Conservation (phyloP, 164 flowering plant genomes). For the Macadamia tetraphylla region DNA sequence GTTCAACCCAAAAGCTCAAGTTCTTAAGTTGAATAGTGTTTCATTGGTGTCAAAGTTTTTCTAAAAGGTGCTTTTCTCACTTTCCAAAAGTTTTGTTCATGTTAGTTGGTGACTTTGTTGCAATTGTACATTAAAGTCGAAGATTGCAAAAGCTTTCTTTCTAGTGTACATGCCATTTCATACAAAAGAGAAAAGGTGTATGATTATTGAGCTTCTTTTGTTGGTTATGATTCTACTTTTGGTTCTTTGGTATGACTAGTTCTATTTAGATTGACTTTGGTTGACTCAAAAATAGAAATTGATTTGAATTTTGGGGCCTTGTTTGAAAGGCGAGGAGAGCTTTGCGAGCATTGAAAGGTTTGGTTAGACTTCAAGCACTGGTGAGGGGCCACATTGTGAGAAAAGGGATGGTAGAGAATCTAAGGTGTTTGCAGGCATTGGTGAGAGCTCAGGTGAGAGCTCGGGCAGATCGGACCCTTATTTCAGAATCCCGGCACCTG, state of each 20-base stretch:
- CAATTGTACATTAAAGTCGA: too few relatives aligned
- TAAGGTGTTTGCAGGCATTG: conserved; percentile 79
- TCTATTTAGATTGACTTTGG: too few relatives aligned
- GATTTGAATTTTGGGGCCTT: background rate
- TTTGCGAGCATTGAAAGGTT: conserved; percentile 70
- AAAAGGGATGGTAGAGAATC: conserved; percentile 65
- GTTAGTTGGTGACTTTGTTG: too few relatives aligned
- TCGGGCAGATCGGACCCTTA: conserved; percentile 43
- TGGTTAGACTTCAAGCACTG: conserved; percentile 90
- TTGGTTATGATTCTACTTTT: background rate
- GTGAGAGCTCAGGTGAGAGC: conserved; percentile 75
- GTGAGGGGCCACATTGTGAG: conserved; percentile 88
- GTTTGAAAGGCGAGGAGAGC: conserved; percentile 80
- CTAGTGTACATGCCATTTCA: background rate
- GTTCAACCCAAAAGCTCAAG: too few relatives aligned
- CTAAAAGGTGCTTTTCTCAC: too few relatives aligned
- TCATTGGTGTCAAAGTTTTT: too few relatives aligned
- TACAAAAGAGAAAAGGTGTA: background rate
- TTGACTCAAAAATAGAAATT: too few relatives aligned
- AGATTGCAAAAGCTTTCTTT: too few relatives aligned
- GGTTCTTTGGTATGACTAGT: background rate
- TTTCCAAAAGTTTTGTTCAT: too few relatives aligned
- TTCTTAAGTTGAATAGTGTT: too few relatives aligned
- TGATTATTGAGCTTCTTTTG: background rate
- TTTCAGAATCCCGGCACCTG: conserved; percentile 24